Conservation (phyloP, 1,284 basidiomycete species). For the Cyathus pygmaeus region DNA sequence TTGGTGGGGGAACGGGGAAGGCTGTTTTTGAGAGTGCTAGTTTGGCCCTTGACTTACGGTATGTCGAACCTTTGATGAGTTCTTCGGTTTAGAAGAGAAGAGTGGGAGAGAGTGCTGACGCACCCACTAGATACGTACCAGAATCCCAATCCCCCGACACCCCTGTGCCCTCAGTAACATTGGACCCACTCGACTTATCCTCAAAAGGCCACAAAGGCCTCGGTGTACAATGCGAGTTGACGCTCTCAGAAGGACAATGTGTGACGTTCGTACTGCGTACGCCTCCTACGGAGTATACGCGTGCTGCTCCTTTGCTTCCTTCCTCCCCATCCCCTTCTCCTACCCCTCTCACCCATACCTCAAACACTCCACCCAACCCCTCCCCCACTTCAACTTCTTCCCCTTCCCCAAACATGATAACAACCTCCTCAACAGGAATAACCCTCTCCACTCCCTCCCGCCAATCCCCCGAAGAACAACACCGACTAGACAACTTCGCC, state of each 20-base stretch:
- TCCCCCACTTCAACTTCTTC: too few relatives aligned
- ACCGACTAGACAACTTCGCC: too few relatives aligned
- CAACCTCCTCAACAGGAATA: background rate
- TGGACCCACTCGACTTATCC: constrained; percentile 70
- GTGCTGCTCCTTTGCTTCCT: background rate
- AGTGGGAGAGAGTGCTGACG: too few relatives aligned
- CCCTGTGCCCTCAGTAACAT: constrained; percentile 64
- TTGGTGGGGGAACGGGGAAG: background rate
- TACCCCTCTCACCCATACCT: too few relatives aligned
- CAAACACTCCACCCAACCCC: too few relatives aligned
- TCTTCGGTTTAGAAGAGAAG: too few relatives aligned
- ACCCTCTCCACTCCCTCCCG: background rate
- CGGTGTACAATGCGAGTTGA: constrained; percentile 62
- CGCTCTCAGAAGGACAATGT: constrained; percentile 82
- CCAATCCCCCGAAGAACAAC: background rate
- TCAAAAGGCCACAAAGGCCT: constrained; percentile 74
- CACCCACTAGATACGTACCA: constrained; percentile 77
- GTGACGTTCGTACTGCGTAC: constrained; percentile 86
- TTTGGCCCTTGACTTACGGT: too few relatives aligned
- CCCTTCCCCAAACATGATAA: background rate
- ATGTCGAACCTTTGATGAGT: too few relatives aligned
- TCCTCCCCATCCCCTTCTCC: background rate
- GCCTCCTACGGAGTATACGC: constrained; percentile 51
- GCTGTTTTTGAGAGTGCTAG: too few relatives aligned
- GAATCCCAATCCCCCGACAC: constrained; percentile 77